These are phyloP conservation scores for Dispira simplex DNA, from an alignment of 192 early-diverging fungal genomes.

Conservation along the genomic window DNA sequence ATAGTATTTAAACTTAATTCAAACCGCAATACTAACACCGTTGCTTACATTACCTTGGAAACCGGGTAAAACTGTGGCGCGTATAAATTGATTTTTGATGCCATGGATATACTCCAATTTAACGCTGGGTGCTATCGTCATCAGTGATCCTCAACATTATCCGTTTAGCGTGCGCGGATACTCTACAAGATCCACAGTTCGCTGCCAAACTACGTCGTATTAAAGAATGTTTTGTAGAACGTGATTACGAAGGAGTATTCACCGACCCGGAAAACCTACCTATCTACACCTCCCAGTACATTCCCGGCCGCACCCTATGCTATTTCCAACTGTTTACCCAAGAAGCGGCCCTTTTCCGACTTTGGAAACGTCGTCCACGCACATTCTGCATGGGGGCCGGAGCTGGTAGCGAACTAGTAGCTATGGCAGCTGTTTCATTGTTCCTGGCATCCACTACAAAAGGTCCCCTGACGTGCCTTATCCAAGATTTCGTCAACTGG, in stretches of 20 bases:
- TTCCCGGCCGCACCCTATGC: constrained; percentile 68
- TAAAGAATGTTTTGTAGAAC: constrained; percentile 63
- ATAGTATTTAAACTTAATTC: not conserved
- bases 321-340: constrained; percentile 58
- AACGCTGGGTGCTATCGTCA: not conserved
- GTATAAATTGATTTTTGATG: not conserved
- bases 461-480: constrained; percentile 15
- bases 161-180: constrained; percentile 37
- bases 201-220: constrained; percentile 46
- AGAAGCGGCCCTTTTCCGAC: constrained; percentile 25
- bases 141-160: constrained; percentile 47
- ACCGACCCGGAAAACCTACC: constrained; percentile 48
- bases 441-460: not conserved
- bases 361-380: constrained; percentile 27
- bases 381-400: constrained; percentile 68
- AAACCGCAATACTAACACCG: not conserved
- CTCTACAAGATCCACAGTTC: constrained; percentile 43
- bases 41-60: not conserved
- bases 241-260: constrained; percentile 77
- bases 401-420: constrained; percentile 70
- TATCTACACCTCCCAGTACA: constrained; percentile 79
- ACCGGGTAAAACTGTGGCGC: not conserved
- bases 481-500: constrained; percentile 55
- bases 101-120: too few relatives aligned
- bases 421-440: constrained; percentile 54